These are phyloP conservation scores for Pleoardoris graminearum DNA, from an alignment of 2,329 filamentous ascomycete genomes.

Conservation along the genomic window DNA sequence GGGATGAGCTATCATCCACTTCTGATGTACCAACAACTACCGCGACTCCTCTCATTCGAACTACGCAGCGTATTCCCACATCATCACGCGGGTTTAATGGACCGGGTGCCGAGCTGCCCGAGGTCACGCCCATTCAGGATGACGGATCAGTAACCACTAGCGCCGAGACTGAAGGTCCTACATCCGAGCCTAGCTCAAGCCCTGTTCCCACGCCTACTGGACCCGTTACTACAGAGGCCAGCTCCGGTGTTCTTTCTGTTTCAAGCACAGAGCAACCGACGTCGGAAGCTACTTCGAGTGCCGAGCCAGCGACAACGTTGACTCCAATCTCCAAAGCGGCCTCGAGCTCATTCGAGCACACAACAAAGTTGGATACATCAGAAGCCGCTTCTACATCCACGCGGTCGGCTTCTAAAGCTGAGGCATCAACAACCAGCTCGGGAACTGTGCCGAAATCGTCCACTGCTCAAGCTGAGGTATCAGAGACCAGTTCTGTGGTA, in stretches of 20 bases:
- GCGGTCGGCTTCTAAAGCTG: neutral
- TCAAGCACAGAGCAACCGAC: neutral
- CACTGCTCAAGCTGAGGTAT: neutral
- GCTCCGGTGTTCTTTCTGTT: neutral
- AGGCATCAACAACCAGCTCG: neutral
- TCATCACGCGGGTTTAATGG: too few relatives aligned
- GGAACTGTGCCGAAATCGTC: neutral
- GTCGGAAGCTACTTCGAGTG: neutral
- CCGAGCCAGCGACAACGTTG: neutral
- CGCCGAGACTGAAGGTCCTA: neutral
- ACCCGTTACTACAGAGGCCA: neutral
- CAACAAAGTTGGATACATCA: neutral
- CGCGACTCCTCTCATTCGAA: neutral
- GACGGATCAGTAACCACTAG: neutral
- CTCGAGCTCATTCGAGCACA: neutral
- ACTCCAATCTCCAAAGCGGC: neutral
- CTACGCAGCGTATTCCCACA: neutral
- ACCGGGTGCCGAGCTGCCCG: neutral
- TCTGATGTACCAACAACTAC: neutral
- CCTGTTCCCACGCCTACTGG: neutral
- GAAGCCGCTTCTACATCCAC: neutral
- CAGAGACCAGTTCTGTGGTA: neutral
- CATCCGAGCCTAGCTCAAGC: neutral
- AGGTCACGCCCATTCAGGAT: neutral
- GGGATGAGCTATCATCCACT: conserved; percentile 1